Base-by-base conservation (phyloP, 495 filamentous ascomycete genomes). In the Penicillium riverlandense region DNA sequence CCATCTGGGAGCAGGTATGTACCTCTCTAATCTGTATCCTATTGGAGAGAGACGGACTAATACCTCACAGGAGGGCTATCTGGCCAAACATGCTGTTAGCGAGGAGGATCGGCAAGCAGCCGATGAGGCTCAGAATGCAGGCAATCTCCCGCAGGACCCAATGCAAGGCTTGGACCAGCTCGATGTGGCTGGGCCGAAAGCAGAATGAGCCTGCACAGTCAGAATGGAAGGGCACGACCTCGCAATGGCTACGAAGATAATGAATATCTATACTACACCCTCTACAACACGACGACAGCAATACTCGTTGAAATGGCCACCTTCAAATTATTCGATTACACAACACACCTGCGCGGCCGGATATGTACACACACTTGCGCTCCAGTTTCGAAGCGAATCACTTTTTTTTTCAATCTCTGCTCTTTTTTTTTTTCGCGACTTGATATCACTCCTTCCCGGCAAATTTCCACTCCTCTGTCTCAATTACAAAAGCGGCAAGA, bases 151-250 rank as follows among this genome's bases (percentile, higher is more conserved):
- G 0, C 79, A 85, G 49, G 91, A 97, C 67, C 89, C 92, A 7
- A 97, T 96, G 92, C 86, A 95, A 65, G 90, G 90, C 14, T 74
- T 97, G 8, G 90, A 96, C 62, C 87, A 89, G 34, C 72, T 95
- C 40, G 92, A 96, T 64, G 86, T 95, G 54, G 92, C 92, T 38
- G 92, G 92, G 29, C 92, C 92, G 12, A 88, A 88, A 59, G 85
- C 80, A 29, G 83, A 82, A 58, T 90, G 67, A 22, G 4, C 22
- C 22, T 22, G 22, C 22, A 22, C 22, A 22, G 22, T 4, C 22
- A 22, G 22, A 22, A 22, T 22, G 22, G 15, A 82, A 48, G 46
- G 40, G 37, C 30, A 35, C 38, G 43, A 43, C 37, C 4, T 22
- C 44, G 55, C 35, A 45, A 56, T 49, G 42, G 48, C 47, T 38